Evolutionary conservation across 73 alveolate species (phyloP).

Genomic region (Paramecium tetraurelia): DNA sequence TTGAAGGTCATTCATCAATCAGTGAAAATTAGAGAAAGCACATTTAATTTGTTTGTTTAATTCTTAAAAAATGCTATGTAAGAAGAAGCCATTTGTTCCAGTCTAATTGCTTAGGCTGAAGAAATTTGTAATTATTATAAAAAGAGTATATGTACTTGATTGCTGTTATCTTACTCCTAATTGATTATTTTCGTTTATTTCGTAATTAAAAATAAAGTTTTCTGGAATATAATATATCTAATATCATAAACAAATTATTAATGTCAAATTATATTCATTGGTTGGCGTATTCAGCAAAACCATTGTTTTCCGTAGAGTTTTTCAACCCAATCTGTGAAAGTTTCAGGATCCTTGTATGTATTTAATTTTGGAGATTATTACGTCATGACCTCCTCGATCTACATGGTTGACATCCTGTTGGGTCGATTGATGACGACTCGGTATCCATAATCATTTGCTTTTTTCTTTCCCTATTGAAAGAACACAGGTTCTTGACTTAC

Average conservation of each 20-base stretch:
- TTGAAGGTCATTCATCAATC: slow-evolving; percentile 20
- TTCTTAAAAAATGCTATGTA: not conserved
- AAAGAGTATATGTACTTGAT: not conserved
- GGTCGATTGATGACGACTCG: not conserved
- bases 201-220: not conserved
- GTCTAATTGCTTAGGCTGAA: not conserved
- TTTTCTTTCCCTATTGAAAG: not conserved
- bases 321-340: not conserved
- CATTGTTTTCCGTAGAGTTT: not conserved
- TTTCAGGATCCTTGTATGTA: not conserved
- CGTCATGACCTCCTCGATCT: not conserved
- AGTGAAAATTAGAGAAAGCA: not conserved
- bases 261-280: not conserved
- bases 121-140: not conserved
- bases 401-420: not conserved
- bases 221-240: not conserved
- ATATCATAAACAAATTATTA: not conserved
- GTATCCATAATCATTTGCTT: not conserved
- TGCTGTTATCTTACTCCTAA: not conserved
- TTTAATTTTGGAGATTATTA: not conserved
- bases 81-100: not conserved
- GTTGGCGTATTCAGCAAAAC: not conserved
- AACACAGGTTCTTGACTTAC: not conserved
- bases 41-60: slow-evolving; percentile 5
- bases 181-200: not conserved